Evolutionary conservation across 352 stramenopile genomes (phyloP).

Genomic region (Phytophthora kernoviae): DNA sequence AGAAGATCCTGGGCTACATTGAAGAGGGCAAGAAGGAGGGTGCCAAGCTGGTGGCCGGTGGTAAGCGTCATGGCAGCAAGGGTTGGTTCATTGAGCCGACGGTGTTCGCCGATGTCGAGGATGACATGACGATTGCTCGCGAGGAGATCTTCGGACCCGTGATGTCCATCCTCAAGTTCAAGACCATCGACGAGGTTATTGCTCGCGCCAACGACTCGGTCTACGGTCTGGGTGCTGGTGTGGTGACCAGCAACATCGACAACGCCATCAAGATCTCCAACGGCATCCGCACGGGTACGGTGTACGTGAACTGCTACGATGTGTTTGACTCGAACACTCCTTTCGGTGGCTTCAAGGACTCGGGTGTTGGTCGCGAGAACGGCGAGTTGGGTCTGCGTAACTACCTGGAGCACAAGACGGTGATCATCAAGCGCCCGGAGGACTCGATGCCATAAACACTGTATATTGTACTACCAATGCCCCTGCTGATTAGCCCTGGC

Average conservation of each 20-base stretch:
- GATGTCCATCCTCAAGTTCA: slow-evolving; percentile 88
- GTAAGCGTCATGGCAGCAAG: slow-evolving; percentile 58
- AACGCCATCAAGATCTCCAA: slow-evolving; percentile 86
- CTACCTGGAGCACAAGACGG: slow-evolving; percentile 82
- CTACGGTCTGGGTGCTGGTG: slow-evolving; percentile 86
- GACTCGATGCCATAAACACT: slow-evolving; percentile 31
- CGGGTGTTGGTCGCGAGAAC: slow-evolving; percentile 77
- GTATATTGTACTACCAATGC: slow-evolving; percentile 13
- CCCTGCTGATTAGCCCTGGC: background rate
- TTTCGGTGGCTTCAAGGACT: slow-evolving; percentile 89
- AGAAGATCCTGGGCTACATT: slow-evolving; percentile 87
- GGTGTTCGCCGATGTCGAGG: slow-evolving; percentile 80
- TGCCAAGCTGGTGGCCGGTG: slow-evolving; percentile 74
- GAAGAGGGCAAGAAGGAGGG: slow-evolving; percentile 78
- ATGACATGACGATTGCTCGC: slow-evolving; percentile 84
- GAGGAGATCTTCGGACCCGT: slow-evolving; percentile 93
- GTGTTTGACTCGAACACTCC: slow-evolving; percentile 83
- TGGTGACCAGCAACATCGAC: slow-evolving; percentile 88
- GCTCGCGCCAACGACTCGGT: slow-evolving; percentile 77
- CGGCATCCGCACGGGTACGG: slow-evolving; percentile 87
- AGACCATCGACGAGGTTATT: slow-evolving; percentile 88
- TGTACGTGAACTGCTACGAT: slow-evolving; percentile 95
- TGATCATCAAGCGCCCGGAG: slow-evolving; percentile 63
- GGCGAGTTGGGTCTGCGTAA: slow-evolving; percentile 69
- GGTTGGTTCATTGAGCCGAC: slow-evolving; percentile 93